These are phyloP conservation scores for Fagus sylvatica DNA, from an alignment of 306 rosid species.

Conservation along the genomic window DNA sequence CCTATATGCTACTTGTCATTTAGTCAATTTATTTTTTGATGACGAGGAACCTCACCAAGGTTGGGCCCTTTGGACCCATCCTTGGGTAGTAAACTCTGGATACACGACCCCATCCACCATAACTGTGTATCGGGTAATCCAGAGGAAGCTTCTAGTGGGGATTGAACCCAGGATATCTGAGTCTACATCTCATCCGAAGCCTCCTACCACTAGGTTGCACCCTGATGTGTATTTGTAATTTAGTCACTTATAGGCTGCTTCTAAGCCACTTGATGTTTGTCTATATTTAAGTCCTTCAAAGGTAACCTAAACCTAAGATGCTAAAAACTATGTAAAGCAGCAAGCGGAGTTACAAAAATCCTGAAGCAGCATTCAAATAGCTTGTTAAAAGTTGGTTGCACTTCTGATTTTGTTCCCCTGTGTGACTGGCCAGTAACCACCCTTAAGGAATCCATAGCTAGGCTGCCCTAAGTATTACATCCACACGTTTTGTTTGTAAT, in stretches of 20 bases:
- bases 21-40: background rate
- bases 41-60: no score
- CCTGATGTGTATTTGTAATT: background rate
- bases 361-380: background rate
- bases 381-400: background rate
- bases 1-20: background rate
- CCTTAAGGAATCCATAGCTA: background rate
- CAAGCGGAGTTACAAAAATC: background rate
- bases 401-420: background rate
- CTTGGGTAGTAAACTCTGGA: no score
- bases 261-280: background rate
- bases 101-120: no score
- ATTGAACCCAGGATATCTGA: no score
- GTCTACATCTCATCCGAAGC: no score
- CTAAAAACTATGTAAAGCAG: background rate
- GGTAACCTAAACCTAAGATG: background rate
- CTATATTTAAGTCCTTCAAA: background rate
- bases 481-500: background rate
- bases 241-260: background rate
- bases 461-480: background rate
- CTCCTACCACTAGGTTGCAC: no score
- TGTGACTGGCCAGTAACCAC: background rate
- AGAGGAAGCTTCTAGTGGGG: no score
- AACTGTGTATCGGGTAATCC: no score
- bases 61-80: no score